A percentile compares a stretch with the other conserved stretches of the same genome.
Conservation (phyloP, 306 rosid genomes). For the Crotalaria pallida region DNA sequence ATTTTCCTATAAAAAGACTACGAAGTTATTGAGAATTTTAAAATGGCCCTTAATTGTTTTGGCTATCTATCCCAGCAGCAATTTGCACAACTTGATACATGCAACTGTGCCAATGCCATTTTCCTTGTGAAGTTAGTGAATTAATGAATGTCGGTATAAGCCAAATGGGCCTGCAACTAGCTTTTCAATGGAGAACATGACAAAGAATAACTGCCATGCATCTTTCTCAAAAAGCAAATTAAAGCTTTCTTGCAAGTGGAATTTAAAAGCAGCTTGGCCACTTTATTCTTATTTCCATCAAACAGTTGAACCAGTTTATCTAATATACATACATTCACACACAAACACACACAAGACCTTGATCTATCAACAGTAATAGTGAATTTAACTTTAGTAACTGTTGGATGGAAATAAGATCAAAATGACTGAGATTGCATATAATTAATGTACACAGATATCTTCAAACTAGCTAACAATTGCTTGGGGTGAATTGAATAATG, state of each 20-base stretch:
- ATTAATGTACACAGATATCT: too few species aligned
- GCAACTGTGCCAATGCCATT: background rate
- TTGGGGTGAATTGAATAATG: too few species aligned
- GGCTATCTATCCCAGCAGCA: background rate
- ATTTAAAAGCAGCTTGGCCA: slow-evolving; percentile 17
- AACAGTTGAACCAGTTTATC: slow-evolving; percentile 8
- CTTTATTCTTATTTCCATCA: slow-evolving; percentile 34
- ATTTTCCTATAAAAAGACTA: too few species aligned
- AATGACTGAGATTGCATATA: too few species aligned
- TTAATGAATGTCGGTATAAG: slow-evolving; percentile 1
- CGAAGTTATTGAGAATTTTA: background rate
- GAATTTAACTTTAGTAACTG: too few species aligned
- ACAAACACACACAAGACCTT: too few species aligned
- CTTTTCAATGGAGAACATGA: slow-evolving; percentile 14
- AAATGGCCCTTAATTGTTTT: background rate
- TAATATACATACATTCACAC: too few species aligned
- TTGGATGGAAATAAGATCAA: too few species aligned
- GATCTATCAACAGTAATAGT: too few species aligned
- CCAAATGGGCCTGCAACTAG: slow-evolving; percentile 8
- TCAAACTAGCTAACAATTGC: too few species aligned
- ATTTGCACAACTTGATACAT: background rate
- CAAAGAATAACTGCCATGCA: slow-evolving; percentile 20
- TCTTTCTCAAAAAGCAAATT: slow-evolving; percentile 18
- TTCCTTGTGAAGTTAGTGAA: background rate
- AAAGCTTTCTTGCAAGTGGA: slow-evolving; percentile 29